Evolutionary conservation across 2,329 filamentous ascomycete genomes (phyloP).

Genomic region (Claviceps spartinae): DNA sequence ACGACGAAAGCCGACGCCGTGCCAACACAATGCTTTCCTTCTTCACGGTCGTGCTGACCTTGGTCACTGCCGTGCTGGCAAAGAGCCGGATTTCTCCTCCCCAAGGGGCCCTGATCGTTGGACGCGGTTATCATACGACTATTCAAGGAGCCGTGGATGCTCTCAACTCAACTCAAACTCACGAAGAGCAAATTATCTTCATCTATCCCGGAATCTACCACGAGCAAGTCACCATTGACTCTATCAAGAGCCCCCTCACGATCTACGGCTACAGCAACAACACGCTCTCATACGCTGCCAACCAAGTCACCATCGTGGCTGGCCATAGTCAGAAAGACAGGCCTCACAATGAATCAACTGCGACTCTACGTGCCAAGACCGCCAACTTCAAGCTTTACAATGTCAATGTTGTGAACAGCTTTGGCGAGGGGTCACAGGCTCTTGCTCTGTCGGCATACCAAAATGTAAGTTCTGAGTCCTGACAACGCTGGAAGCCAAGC

Average conservation of each 20-base stretch:
- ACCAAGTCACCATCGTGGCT: conserved; percentile 38
- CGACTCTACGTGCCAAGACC: conserved; percentile 29
- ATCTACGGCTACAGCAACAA: conserved; percentile 46
- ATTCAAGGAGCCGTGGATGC: not conserved
- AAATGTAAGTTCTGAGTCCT: not conserved
- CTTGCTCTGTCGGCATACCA: conserved; percentile 27
- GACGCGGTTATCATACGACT: not conserved
- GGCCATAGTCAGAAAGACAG: conserved; percentile 22
- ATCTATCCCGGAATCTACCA: not conserved
- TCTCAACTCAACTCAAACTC: not conserved
- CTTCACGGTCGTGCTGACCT: not conserved
- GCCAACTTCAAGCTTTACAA: conserved; percentile 47
- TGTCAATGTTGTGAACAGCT: conserved; percentile 35
- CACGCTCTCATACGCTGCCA: conserved; percentile 36
- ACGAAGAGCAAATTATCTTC: not conserved
- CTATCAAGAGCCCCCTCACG: conserved; percentile 24
- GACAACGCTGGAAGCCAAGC: not conserved
- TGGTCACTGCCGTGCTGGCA: not conserved
- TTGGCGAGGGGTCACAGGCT: conserved; percentile 31
- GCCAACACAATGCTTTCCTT: not conserved
- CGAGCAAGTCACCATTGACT: not conserved
- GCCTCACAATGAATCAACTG: conserved; percentile 38
- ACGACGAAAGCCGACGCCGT: not conserved
- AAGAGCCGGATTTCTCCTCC: not conserved
- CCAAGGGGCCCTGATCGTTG: not conserved